Percentiles rank a stretch among this genome's conserved stretches.
These are phyloP conservation scores for Rhododendron kiyosumense DNA, from an alignment of 148 eudicot genomes.

Conservation along the genomic window DNA sequence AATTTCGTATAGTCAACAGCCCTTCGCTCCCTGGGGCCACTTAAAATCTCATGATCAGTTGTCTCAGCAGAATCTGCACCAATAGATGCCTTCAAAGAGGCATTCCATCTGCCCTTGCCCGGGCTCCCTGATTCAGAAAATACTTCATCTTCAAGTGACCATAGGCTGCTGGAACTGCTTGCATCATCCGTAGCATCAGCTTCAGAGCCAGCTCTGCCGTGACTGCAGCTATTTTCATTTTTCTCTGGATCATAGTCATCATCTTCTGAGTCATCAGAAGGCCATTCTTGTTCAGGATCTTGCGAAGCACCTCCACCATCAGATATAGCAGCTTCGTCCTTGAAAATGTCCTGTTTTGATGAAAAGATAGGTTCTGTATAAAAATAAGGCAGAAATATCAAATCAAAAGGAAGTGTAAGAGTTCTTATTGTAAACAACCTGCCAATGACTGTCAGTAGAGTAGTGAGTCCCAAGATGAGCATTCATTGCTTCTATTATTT, in stretches of 20 bases:
- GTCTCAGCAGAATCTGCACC: conserved; percentile 38
- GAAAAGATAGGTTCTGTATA: not conserved
- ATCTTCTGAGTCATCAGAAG: conserved; percentile 96
- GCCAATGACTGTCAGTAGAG: conserved; percentile 58
- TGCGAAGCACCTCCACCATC: conserved; percentile 35
- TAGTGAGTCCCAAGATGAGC: conserved; percentile 92
- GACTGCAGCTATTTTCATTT: conserved; percentile 32
- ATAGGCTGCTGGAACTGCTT: conserved; percentile 50
- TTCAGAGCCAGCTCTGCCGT: conserved; percentile 27
- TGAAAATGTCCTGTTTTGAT: conserved; percentile 67
- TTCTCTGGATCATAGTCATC: conserved; percentile 76
- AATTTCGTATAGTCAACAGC: conserved; percentile 75
- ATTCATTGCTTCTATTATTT: conserved; percentile 73
- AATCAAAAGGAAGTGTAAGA: not conserved
- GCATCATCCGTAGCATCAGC: conserved; percentile 31
- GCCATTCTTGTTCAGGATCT: conserved; percentile 72
- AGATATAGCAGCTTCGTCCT: conserved; percentile 74
- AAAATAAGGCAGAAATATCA: not conserved
- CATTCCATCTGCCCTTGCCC: conserved; percentile 21
- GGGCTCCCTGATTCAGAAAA: conserved; percentile 32
- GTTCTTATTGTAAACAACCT: conserved; percentile 43
- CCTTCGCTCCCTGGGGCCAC: conserved; percentile 63
- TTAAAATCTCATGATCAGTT: conserved; percentile 47
- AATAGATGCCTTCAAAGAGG: conserved; percentile 19
- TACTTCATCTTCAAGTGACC: conserved; percentile 66